phyloP scores from a whole-genome alignment of 306 rosid genomes.

The Heteromeles arbutifolia region DNA sequence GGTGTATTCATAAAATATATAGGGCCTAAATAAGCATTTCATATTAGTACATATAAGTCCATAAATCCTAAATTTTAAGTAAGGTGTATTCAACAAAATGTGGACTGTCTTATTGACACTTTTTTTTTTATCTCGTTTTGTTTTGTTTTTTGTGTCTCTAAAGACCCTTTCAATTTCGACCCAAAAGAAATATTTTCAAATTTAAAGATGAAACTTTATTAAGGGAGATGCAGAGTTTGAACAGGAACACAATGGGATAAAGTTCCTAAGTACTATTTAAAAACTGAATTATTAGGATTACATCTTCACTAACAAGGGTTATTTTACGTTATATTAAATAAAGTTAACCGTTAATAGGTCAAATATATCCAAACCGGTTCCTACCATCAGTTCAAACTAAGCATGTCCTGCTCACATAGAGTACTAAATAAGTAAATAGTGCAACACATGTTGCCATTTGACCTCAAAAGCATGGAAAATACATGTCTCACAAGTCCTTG shows the following conservation, averaged over 20 bases:
- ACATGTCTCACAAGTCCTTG: slow-evolving; percentile 27
- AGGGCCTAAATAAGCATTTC: neutral
- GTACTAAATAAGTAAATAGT: neutral
- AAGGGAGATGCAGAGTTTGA: no score
- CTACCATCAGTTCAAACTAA: neutral
- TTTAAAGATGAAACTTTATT: neutral
- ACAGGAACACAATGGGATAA: no score
- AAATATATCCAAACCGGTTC: no score
- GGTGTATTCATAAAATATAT: neutral
- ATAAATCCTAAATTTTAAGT: no score
- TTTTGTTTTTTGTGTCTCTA: neutral
- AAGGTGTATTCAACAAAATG: neutral
- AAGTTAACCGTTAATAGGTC: no score
- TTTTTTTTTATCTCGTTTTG: neutral
- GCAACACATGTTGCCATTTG: slow-evolving; percentile 26
- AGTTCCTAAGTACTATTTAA: no score
- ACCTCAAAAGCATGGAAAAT: slow-evolving; percentile 44
- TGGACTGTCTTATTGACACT: neutral
- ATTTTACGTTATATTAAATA: no score
- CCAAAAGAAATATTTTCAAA: neutral
- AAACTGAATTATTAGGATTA: no score
- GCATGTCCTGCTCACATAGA: neutral
- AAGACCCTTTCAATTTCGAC: neutral
- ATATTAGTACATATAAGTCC: neutral
- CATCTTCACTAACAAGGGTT: no score